A percentile compares a stretch with the other conserved stretches of the same genome.
phyloP scores from a whole-genome alignment of 2,329 filamentous ascomycete genomes.

The Fusarium gaditjirri region DNA sequence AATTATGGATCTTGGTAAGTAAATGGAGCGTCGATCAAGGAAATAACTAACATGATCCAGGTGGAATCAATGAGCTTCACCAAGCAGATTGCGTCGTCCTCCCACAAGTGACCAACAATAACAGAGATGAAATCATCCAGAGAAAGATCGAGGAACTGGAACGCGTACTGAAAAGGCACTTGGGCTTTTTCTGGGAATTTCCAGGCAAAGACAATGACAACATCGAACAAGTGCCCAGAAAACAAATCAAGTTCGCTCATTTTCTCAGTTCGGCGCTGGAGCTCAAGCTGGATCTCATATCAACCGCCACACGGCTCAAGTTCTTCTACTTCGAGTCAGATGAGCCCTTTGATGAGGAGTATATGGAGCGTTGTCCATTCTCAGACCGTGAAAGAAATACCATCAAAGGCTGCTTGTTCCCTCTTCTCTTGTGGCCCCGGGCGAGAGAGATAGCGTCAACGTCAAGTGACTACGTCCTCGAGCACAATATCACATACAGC shows the following conservation, averaged over 20 bases:
- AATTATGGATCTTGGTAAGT: too few relatives aligned
- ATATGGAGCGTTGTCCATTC: not conserved
- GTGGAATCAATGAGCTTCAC: not conserved
- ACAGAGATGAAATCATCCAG: too few relatives aligned
- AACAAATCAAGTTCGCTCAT: too few relatives aligned
- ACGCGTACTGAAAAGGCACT: not conserved
- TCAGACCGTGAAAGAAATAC: not conserved
- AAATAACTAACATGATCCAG: too few relatives aligned
- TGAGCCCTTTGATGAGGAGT: not conserved
- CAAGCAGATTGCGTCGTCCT: not conserved
- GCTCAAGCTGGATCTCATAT: not conserved
- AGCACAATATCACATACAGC: not conserved
- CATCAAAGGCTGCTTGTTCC: conserved; percentile 1
- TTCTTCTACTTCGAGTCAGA: not conserved
- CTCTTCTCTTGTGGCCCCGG: not conserved
- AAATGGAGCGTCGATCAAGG: too few relatives aligned
- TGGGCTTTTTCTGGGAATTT: not conserved
- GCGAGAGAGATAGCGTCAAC: not conserved
- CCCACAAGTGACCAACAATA: too few relatives aligned
- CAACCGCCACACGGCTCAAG: not conserved
- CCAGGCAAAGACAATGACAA: too few relatives aligned
- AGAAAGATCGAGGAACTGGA: not conserved
- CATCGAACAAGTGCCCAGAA: too few relatives aligned
- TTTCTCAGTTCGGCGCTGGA: too few relatives aligned
- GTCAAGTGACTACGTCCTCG: not conserved